A percentile compares a stretch with the other conserved stretches of the same genome.
These are phyloP conservation scores for Monascus purpureus DNA, from an alignment of 495 filamentous ascomycete genomes.

Conservation along the genomic window DNA sequence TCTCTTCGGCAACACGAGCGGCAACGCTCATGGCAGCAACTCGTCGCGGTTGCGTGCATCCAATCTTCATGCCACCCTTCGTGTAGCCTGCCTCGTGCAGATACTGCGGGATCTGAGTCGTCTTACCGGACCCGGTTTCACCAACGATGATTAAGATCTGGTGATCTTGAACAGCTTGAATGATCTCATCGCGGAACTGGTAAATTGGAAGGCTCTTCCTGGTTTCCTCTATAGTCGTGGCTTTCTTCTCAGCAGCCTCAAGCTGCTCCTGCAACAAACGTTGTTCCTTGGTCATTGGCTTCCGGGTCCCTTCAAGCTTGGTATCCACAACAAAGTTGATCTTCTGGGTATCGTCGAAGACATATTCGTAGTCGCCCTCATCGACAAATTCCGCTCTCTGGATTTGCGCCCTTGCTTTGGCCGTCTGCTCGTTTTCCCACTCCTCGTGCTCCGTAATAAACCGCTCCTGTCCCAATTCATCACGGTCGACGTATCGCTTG, in stretches of 20 bases:
- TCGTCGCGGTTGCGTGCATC: slow-evolving; percentile 68
- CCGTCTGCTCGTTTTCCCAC: slow-evolving; percentile 85
- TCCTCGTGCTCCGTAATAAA: slow-evolving; percentile 92
- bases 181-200: slow-evolving; percentile 60
- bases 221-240: slow-evolving; percentile 75
- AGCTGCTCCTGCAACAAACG: slow-evolving; percentile 62
- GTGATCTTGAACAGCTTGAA: slow-evolving; percentile 61
- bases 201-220: slow-evolving; percentile 86
- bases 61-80: slow-evolving; percentile 45
- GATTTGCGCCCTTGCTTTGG: slow-evolving; percentile 83
- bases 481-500: slow-evolving; percentile 78
- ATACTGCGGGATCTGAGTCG: slow-evolving; percentile 80
- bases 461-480: slow-evolving; percentile 76
- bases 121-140: slow-evolving; percentile 81
- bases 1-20: slow-evolving; percentile 94
- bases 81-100: slow-evolving; percentile 82
- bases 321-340: slow-evolving; percentile 78
- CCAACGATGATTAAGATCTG: slow-evolving; percentile 82
- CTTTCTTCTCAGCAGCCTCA: slow-evolving; percentile 76
- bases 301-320: slow-evolving; percentile 50
- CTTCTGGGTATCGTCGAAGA: slow-evolving; percentile 78
- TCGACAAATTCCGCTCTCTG: slow-evolving; percentile 59
- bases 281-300: slow-evolving; percentile 65
- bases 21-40: slow-evolving; percentile 99
- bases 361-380: slow-evolving; percentile 83